Percentiles rank a stretch among this genome's conserved stretches.
phyloP scores from a whole-genome alignment of 2,329 filamentous ascomycete species.

The Colletotrichum liriopes region DNA sequence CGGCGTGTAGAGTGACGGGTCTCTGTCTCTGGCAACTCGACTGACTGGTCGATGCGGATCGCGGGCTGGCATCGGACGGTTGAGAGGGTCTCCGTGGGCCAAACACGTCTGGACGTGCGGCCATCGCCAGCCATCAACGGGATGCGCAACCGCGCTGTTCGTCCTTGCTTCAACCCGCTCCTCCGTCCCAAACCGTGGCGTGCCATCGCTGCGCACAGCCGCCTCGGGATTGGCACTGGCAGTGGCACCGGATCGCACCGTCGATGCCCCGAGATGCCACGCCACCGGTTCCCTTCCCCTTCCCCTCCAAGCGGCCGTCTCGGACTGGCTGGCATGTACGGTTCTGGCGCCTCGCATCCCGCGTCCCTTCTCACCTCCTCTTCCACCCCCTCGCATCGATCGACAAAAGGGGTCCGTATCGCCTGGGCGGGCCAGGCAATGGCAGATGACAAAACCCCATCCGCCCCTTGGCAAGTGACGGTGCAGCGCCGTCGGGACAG shows the following conservation, averaged over 20 bases:
- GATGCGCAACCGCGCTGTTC: background rate
- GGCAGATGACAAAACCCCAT: conserved; percentile 8
- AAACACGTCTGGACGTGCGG: too few species aligned
- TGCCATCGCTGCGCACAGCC: too few species aligned
- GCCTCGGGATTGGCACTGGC: background rate
- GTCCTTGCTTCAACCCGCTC: background rate
- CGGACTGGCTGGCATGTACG: conserved; percentile 4
- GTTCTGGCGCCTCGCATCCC: background rate
- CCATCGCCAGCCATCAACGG: too few species aligned
- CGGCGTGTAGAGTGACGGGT: background rate
- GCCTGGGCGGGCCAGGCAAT: background rate
- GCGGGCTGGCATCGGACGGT: background rate
- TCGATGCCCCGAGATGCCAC: background rate
- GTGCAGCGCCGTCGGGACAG: background rate
- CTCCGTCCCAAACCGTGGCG: background rate
- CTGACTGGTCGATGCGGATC: background rate
- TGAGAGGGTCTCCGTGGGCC: too few species aligned
- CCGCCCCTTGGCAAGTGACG: background rate
- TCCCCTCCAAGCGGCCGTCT: conserved; percentile 12
- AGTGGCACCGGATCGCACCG: background rate
- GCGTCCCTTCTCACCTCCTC: conserved; percentile 19
- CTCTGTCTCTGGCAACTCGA: conserved; percentile 1
- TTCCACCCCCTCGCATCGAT: conserved; percentile 20
- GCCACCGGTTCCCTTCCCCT: background rate
- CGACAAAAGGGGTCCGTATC: conserved; percentile 30